A percentile compares a stretch with the other conserved stretches of the same genome.
Conservation (phyloP, 1,284 basidiomycete genomes). For the Ceratobasidium sp. region DNA sequence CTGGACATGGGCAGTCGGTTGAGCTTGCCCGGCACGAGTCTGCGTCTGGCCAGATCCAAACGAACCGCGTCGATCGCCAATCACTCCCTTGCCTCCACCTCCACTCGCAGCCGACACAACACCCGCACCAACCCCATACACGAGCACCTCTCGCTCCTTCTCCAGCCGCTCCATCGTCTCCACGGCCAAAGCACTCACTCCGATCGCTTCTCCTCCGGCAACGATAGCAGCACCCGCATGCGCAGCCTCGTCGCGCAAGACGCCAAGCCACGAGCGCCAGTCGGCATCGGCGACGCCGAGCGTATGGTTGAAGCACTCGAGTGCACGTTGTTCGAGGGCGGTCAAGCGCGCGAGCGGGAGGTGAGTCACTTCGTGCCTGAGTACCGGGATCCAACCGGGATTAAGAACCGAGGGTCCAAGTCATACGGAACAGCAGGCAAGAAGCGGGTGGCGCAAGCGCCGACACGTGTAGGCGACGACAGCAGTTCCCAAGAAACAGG, state of each 20-base stretch:
- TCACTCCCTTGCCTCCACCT: constrained; percentile 21
- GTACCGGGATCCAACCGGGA: neutral
- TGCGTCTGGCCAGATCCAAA: neutral
- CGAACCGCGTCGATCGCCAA: constrained; percentile 16
- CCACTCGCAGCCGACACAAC: constrained; percentile 1
- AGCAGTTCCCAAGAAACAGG: neutral
- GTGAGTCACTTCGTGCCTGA: constrained; percentile 48
- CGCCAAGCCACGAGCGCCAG: constrained; percentile 45
- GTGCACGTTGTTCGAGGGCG: constrained; percentile 45
- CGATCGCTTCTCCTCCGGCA: neutral
- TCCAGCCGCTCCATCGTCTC: constrained; percentile 31
- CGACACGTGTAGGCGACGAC: constrained; percentile 7
- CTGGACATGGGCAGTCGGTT: neutral
- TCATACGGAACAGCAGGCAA: neutral
- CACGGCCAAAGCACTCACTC: constrained; percentile 11
- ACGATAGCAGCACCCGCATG: constrained; percentile 4
- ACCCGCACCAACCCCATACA: constrained; percentile 19
- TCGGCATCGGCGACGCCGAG: constrained; percentile 42
- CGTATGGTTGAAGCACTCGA: constrained; percentile 45
- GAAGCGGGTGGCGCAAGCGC: neutral
- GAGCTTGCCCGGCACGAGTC: no score
- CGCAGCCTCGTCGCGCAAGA: constrained; percentile 29
- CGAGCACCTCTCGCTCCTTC: constrained; percentile 1
- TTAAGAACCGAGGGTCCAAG: neutral
- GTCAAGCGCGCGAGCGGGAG: constrained; percentile 44